Percentiles rank a stretch among this genome's conserved stretches.
Evolutionary conservation across 768 basidiomycete species (phyloP).

Genomic region (Leccinum fibrillosum): DNA sequence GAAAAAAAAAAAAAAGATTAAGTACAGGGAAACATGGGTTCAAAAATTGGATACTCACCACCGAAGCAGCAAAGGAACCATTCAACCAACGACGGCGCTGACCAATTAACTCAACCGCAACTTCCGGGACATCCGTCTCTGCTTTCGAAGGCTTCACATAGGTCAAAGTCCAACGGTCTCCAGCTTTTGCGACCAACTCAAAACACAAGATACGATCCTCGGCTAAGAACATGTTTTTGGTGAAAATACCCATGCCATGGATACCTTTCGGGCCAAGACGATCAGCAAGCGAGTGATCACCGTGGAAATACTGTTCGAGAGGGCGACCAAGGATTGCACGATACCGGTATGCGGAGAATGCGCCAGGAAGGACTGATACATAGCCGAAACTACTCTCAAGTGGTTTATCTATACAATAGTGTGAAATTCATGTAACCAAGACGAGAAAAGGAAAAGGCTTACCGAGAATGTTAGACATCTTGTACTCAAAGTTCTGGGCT

Average conservation of each 20-base stretch:
- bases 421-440: conserved; percentile 10
- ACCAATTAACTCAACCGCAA: conserved; percentile 88
- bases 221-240: conserved; percentile 88
- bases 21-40: neutral
- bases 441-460: conserved; percentile 11
- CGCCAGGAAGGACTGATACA: conserved; percentile 92
- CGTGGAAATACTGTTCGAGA: conserved; percentile 82
- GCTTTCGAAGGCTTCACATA: conserved; percentile 96
- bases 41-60: conserved; percentile 47
- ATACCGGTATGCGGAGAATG: conserved; percentile 95
- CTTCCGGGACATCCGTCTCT: conserved; percentile 94
- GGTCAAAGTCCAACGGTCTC: conserved; percentile 82
- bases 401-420: conserved; percentile 65
- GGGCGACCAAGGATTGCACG: conserved; percentile 88
- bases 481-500: conserved; percentile 97
- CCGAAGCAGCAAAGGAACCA: conserved; percentile 86
- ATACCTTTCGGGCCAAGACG: conserved; percentile 92
- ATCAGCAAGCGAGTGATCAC: conserved; percentile 86
- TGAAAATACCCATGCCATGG: conserved; percentile 96
- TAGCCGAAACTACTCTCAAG: conserved; percentile 95
- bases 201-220: conserved; percentile 98
- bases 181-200: conserved; percentile 89
- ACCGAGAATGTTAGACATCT: conserved; percentile 97
- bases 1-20: conserved; percentile 10
- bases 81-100: conserved; percentile 97